phyloP scores from a whole-genome alignment of 306 rosid genomes.

The Crotalaria pallida region DNA sequence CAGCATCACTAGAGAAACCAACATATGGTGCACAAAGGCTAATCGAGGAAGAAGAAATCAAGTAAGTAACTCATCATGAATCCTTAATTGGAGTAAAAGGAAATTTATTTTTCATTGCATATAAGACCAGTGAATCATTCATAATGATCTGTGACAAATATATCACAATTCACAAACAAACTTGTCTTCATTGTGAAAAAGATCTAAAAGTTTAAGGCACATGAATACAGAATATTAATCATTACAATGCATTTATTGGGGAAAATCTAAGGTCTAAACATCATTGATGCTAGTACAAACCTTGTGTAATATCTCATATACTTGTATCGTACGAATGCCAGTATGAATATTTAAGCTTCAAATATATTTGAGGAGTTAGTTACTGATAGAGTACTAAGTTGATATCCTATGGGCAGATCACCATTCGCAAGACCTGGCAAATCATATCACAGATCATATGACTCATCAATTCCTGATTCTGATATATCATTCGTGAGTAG shows the following conservation, averaged over 20 bases:
- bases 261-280: neutral
- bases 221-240: neutral
- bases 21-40: neutral
- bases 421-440: conserved; percentile 51
- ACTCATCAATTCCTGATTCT: conserved; percentile 34
- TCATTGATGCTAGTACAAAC: neutral
- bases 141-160: neutral
- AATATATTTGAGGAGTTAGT: too few relatives aligned
- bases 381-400: too few relatives aligned
- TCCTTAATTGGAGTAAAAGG: neutral
- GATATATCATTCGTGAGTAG: conserved; percentile 78
- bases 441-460: conserved; percentile 33
- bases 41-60: conserved; percentile 39
- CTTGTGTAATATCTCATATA: neutral
- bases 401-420: conserved; percentile 48
- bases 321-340: neutral
- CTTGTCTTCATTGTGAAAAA: neutral
- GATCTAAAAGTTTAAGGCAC: neutral
- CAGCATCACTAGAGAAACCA: conserved; percentile 35
- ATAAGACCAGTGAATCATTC: neutral
- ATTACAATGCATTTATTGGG: neutral
- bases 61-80: conserved; percentile 35
- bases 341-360: too few relatives aligned
- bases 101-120: neutral
- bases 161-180: too few relatives aligned